These are phyloP conservation scores for Trifolium repens DNA, from an alignment of 306 rosid species.

Conservation along the genomic window DNA sequence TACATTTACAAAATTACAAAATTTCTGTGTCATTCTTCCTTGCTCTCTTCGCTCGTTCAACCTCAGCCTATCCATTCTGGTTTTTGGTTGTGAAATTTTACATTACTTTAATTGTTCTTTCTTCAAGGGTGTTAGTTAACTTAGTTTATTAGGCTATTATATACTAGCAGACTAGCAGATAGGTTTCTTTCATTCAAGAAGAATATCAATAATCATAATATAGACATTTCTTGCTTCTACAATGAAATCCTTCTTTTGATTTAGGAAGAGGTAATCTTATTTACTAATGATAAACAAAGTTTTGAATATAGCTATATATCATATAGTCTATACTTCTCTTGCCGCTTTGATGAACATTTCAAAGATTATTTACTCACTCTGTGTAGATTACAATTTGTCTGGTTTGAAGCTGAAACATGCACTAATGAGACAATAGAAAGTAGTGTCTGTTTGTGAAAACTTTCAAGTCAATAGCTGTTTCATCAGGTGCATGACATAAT, in stretches of 20 bases:
- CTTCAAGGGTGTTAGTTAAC: neutral
- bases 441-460: neutral
- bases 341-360: neutral
- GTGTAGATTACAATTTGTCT: conserved; percentile 9
- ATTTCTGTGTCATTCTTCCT: neutral
- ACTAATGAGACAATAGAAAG: neutral
- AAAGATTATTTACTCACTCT: neutral
- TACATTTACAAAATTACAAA: conserved; percentile 12
- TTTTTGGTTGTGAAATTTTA: conserved; percentile 4
- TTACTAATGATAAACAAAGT: neutral
- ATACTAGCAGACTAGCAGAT: neutral
- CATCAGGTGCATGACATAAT: conserved; percentile 1
- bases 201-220: neutral
- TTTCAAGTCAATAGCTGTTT: conserved; percentile 10
- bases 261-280: neutral
- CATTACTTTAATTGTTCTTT: neutral
- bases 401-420: conserved; percentile 17
- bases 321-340: conserved; percentile 4
- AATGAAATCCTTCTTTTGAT: too few relatives aligned
- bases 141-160: neutral
- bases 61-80: neutral
- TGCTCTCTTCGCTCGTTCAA: conserved; percentile 8
- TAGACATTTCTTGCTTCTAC: too few relatives aligned
- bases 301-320: neutral
- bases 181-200: neutral